Conservation (phyloP, 495 filamentous ascomycete species). For the Neurospora discreta region DNA sequence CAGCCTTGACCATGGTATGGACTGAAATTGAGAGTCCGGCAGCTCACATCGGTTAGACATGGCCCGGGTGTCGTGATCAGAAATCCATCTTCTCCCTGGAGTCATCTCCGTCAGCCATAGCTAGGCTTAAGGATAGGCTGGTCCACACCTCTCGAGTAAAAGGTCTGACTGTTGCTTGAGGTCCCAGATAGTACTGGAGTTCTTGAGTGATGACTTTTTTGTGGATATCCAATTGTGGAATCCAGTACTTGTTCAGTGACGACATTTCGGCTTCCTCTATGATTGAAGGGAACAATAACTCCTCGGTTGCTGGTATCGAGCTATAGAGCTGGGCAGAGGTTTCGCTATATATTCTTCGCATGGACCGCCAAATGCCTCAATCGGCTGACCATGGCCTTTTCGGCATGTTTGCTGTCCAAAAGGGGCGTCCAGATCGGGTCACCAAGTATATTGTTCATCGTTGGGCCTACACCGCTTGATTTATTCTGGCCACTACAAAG, state of each 20-base stretch:
- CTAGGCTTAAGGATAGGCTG: slow-evolving; percentile 3
- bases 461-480: slow-evolving; percentile 15
- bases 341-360: slow-evolving; percentile 11
- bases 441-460: slow-evolving; percentile 9
- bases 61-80: slow-evolving; percentile 43
- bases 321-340: neutral
- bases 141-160: slow-evolving; percentile 40
- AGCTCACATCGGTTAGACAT: slow-evolving; percentile 44
- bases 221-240: slow-evolving; percentile 44
- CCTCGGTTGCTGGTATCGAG: neutral
- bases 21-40: neutral
- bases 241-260: slow-evolving; percentile 45
- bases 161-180: slow-evolving; percentile 40
- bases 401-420: slow-evolving; percentile 9
- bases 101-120: slow-evolving; percentile 18
- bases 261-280: slow-evolving; percentile 19
- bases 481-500: slow-evolving; percentile 11
- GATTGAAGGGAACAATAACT: neutral
- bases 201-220: slow-evolving; percentile 47
- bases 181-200: slow-evolving; percentile 45
- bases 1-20: neutral
- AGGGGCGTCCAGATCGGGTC: slow-evolving; percentile 7
- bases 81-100: slow-evolving; percentile 45
- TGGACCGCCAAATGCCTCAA: neutral
- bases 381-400: slow-evolving; percentile 8